These are phyloP conservation scores for Moringa oleifera DNA, from an alignment of 345 rosid species.

Conservation along the genomic window DNA sequence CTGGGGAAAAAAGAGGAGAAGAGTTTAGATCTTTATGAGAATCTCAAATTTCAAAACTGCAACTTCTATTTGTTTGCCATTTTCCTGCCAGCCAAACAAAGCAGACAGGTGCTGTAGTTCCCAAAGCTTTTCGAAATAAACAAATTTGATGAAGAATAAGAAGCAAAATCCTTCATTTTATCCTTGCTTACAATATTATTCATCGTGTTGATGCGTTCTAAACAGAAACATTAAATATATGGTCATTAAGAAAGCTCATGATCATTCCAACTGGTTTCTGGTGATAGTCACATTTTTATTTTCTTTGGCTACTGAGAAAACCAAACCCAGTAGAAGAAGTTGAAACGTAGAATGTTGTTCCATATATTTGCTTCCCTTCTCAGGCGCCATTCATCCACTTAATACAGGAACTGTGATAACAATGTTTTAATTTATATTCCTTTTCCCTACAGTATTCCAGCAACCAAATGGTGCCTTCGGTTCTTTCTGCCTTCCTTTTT, in stretches of 20 bases:
- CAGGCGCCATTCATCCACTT: no score
- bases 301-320: not conserved
- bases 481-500: no score
- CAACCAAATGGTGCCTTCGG: no score
- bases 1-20: not conserved
- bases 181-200: no score
- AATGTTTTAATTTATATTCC: no score
- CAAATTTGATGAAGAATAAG: no score
- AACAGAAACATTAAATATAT: not conserved
- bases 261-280: not conserved
- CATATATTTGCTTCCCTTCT: no score
- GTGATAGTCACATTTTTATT: not conserved
- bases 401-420: no score
- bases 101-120: not conserved
- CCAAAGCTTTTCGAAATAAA: no score
- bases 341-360: not conserved
- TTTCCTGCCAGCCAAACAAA: not conserved
- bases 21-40: not conserved
- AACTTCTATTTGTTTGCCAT: not conserved
- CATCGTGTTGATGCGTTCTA: not conserved
- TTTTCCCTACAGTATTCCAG: no score
- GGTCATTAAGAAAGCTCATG: not conserved
- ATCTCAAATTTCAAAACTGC: not conserved
- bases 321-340: not conserved
- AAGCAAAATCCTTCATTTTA: no score